Conservation (phyloP, 2,329 filamentous ascomycete genomes). For the Byssoonygena ceratinophila region DNA sequence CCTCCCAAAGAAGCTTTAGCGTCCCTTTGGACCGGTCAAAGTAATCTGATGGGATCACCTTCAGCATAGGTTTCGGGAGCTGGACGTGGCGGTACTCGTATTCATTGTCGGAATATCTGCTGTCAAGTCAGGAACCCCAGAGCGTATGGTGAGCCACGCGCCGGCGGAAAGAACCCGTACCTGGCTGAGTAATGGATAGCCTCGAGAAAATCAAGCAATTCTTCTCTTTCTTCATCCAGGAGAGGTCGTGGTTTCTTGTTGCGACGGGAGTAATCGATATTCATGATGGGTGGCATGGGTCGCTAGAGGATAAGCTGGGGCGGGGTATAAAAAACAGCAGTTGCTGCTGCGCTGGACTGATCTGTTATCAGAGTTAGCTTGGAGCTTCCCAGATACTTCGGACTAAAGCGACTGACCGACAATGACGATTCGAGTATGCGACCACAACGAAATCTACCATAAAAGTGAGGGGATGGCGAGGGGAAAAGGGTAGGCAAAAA, state of each 20-base stretch:
- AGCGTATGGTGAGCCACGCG: no score
- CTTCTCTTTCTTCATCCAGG: conserved; percentile 67
- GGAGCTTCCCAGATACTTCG: background rate
- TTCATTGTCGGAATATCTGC: conserved; percentile 80
- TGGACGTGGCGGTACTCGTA: conserved; percentile 98
- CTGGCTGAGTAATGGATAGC: conserved; percentile 89
- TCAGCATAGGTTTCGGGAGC: conserved; percentile 95
- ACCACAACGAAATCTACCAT: no score
- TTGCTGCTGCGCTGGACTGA: background rate
- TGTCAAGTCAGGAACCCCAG: background rate
- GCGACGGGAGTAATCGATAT: conserved; percentile 73
- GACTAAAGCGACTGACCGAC: background rate
- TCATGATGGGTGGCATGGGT: conserved; percentile 22
- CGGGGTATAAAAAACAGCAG: background rate
- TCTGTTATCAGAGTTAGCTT: background rate
- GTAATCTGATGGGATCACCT: conserved; percentile 89
- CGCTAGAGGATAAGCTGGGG: background rate
- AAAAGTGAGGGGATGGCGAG: background rate
- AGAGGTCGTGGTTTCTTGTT: conserved; percentile 77
- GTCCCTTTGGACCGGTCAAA: conserved; percentile 83
- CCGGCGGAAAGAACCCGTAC: conserved; percentile 45
- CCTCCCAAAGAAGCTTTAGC: conserved; percentile 92
- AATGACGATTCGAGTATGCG: no score
- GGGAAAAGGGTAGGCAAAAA: background rate
- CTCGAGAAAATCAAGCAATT: conserved; percentile 83